Conservation (phyloP, 441 rosid species). For the Jatropha multifida region DNA sequence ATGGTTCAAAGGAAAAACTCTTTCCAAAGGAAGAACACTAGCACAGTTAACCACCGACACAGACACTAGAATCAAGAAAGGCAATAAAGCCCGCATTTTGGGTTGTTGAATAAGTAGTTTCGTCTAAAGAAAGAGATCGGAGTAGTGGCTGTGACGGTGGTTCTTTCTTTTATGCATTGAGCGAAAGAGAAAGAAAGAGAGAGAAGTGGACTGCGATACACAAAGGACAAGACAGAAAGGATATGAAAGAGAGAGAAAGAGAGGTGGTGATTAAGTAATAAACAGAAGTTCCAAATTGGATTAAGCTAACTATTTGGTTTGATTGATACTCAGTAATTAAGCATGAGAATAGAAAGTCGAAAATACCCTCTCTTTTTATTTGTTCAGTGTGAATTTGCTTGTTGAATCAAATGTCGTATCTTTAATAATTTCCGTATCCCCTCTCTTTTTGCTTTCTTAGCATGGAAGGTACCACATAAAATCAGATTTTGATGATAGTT, state of each 20-base stretch:
- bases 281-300: background rate
- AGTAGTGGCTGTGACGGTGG: background rate
- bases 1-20: constrained; percentile 62
- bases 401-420: too few relatives aligned
- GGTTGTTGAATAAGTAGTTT: constrained; percentile 13
- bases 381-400: background rate
- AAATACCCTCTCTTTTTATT: background rate
- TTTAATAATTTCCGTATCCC: background rate
- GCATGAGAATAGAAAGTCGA: background rate
- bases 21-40: constrained; percentile 53
- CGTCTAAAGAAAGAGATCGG: constrained; percentile 21
- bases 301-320: background rate
- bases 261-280: background rate
- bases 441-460: background rate
- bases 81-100: constrained; percentile 33
- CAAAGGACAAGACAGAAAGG: background rate
- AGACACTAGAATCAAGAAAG: constrained; percentile 29
- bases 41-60: constrained; percentile 42
- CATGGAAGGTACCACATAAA: background rate
- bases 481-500: too few relatives aligned
- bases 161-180: constrained; percentile 41
- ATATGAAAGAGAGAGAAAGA: background rate
- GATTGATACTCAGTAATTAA: background rate
- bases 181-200: constrained; percentile 17
- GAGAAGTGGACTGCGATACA: constrained; percentile 28